Percentiles rank a stretch among this genome's conserved stretches.
phyloP scores from a whole-genome alignment of 2,329 filamentous ascomycete species.

The Phaeophleospora eucalypticola region DNA sequence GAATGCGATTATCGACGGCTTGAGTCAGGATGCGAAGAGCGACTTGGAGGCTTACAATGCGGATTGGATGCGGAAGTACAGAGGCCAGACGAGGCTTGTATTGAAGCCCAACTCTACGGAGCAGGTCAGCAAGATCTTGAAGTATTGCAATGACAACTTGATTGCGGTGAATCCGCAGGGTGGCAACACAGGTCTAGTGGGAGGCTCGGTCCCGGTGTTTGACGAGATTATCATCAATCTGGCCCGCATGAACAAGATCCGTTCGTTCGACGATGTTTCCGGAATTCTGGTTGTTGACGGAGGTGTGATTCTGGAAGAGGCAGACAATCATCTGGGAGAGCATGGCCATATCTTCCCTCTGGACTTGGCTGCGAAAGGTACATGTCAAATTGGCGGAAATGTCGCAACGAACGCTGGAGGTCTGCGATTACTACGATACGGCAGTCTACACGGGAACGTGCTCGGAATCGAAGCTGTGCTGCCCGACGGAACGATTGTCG shows the following conservation, averaged over 20 bases:
- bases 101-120: conserved; percentile 79
- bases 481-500: conserved; percentile 84
- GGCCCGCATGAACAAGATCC: conserved; percentile 83
- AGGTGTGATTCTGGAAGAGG: conserved; percentile 83
- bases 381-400: conserved; percentile 93
- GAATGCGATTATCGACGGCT: conserved; percentile 78
- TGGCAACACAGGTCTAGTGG: conserved; percentile 93
- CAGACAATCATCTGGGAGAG: conserved; percentile 80
- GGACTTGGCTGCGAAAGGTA: conserved; percentile 96
- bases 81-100: conserved; percentile 81
- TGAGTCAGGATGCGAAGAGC: conserved; percentile 67
- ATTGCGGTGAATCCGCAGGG: conserved; percentile 95
- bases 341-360: conserved; percentile 87
- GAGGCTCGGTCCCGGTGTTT: conserved; percentile 92
- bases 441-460: conserved; percentile 88
- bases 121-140: conserved; percentile 84
- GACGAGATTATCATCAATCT: conserved; percentile 96
- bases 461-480: conserved; percentile 90
- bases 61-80: conserved; percentile 99
- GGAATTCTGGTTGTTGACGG: conserved; percentile 87
- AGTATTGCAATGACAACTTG: conserved; percentile 90
- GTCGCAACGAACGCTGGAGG: conserved; percentile 94
- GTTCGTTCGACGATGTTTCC: conserved; percentile 88
- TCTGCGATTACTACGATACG: conserved; percentile 82
- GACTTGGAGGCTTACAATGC: conserved; percentile 91